Percentiles rank a stretch among this genome's conserved stretches.
Conservation (phyloP, 2,329 filamentous ascomycete genomes). For the Dactylellina drechsleri region DNA sequence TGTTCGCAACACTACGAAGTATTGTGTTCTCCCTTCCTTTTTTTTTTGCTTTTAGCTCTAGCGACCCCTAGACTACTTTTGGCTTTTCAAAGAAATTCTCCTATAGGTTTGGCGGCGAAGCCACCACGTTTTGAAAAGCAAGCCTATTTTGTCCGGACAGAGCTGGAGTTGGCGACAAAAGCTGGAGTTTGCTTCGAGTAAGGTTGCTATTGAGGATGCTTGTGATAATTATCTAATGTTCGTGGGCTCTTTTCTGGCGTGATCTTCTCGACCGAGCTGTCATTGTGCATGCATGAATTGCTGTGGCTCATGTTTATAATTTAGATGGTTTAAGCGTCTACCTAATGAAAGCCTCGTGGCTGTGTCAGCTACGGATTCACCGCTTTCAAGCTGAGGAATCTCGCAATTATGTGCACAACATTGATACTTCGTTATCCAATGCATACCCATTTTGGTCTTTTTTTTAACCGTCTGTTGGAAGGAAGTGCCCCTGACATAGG, state of each 20-base stretch:
- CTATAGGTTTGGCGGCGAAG: not conserved
- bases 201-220: too few species aligned
- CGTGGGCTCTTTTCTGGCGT: not conserved
- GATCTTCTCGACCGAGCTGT: not conserved
- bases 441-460: not conserved
- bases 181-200: too few species aligned
- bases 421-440: too few species aligned
- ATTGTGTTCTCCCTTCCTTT: not conserved
- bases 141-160: not conserved
- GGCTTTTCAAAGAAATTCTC: not conserved
- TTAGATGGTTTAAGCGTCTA: too few species aligned
- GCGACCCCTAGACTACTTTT: too few species aligned
- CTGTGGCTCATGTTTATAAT: too few species aligned
- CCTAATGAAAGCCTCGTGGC: too few species aligned
- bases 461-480: not conserved
- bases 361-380: too few species aligned
- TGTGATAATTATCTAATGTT: not conserved
- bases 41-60: not conserved
- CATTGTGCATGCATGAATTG: not conserved
- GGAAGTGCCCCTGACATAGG: too few species aligned
- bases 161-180: not conserved
- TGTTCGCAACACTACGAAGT: too few species aligned
- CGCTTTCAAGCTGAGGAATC: too few species aligned
- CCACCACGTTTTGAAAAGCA: not conserved
- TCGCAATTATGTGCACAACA: too few species aligned